Base-by-base conservation (phyloP, 2,329 filamentous ascomycete species). In the Penicillium sp. region DNA sequence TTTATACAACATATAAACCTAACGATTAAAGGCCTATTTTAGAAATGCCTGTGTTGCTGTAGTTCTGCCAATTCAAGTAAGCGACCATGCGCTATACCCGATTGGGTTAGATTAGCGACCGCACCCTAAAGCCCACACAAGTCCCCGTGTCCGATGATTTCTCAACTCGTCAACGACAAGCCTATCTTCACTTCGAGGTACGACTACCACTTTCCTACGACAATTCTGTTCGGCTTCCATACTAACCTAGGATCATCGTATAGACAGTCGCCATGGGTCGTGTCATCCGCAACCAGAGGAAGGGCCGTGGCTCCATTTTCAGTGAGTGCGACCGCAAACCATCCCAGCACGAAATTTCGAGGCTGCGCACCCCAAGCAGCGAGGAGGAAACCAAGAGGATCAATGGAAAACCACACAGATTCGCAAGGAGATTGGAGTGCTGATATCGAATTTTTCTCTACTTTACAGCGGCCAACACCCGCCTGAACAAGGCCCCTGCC, bases 401-500 rank as follows among this genome's bases (percentile, higher is more conserved):
- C 61, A 55, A 28, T 42, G 35, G 49, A 19, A 49, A 54, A 19
- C 35, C 33, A 55, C 19, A 58, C 17, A 42, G 36, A 50, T 41
- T 42, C 33, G 35, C 28, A 57, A 52, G 35, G 49, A 50, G 56
- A 64, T 52, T 59, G 52, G 61, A 67, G 57, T 73, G 61, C 72
- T 75, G 67, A 75, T 72, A 43, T 65, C 59, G 56, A 57, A 63
- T 60, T 61, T 62, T 61, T 64, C 58, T 65, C 61, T 62, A 61
- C 60, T 54, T 55, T 69, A 59, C 73, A 89, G 86, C 86, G 80
- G 86, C 88, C 79, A 85, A 89, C 82, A 91, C 89, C 81, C 88
- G 89, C 81, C 87, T 97, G 76, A 93, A 94, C 84, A 97, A 97
- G 87, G 86, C 88, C 65, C 89, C 90, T 66, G 90, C 93, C 76